Conservation (phyloP, 805 yeast species). For the Candida silvatica region DNA sequence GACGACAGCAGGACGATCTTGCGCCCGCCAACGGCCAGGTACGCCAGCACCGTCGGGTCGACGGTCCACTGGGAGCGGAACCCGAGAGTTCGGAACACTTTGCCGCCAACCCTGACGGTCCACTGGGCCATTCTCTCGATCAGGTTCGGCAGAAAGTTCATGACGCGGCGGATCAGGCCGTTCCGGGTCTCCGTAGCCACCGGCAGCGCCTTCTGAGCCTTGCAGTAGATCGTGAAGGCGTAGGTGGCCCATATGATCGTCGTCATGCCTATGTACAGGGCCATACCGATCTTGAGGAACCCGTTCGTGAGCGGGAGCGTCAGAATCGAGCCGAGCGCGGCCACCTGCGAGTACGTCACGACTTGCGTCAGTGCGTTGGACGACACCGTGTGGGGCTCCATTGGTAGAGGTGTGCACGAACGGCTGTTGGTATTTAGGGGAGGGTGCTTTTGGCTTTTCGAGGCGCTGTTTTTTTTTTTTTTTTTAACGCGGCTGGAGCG, state of each 20-base stretch:
- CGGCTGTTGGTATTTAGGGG: too few species aligned
- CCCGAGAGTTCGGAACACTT: not conserved
- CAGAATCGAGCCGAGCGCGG: conserved; percentile 7
- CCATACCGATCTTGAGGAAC: conserved; percentile 20
- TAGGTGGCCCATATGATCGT: conserved; percentile 11
- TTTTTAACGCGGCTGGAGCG: too few species aligned
- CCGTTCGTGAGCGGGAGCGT: conserved; percentile 16
- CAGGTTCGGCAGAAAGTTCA: conserved; percentile 17
- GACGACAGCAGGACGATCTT: conserved; percentile 19
- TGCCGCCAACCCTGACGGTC: conserved; percentile 2
- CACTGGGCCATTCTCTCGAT: conserved; percentile 14
- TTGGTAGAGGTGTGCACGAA: too few species aligned
- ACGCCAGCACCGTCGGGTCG: conserved; percentile 15
- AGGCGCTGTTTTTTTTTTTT: too few species aligned
- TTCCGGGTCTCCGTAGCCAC: conserved; percentile 1
- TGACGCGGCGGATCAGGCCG: conserved; percentile 12
- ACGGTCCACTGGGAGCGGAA: not conserved
- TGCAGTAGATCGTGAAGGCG: conserved; percentile 16
- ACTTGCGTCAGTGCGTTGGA: conserved; percentile 10
- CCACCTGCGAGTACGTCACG: conserved; percentile 8
- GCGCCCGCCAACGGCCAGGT: conserved; percentile 18
- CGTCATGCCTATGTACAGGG: conserved; percentile 19
- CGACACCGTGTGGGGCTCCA: too few species aligned
- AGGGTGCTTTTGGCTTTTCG: too few species aligned
- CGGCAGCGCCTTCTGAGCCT: conserved; percentile 5